Percentiles rank a stretch among this genome's conserved stretches.
phyloP scores from a whole-genome alignment of 2,329 filamentous ascomycete genomes.

The Tolypocladium sp. region DNA sequence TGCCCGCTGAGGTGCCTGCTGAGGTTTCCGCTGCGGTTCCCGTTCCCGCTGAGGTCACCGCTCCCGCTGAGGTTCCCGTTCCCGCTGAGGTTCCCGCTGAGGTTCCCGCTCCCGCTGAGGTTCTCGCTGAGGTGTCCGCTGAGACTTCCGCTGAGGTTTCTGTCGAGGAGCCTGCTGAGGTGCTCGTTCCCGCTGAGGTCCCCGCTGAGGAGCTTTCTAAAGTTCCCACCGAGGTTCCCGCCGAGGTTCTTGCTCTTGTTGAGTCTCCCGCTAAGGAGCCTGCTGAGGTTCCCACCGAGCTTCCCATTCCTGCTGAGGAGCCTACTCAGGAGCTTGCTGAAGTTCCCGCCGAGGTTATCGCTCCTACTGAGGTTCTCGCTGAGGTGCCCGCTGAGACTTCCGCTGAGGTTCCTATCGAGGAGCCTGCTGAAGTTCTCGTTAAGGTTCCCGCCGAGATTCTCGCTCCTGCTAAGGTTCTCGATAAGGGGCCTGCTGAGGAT shows the following conservation, averaged over 20 bases:
- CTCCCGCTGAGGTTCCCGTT: not conserved
- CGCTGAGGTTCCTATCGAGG: not conserved
- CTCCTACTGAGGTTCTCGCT: not conserved
- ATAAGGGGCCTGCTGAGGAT: constrained; percentile 2
- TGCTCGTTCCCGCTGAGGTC: not conserved
- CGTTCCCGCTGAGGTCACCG: no score
- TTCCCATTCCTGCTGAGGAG: no score
- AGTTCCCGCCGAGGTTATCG: not conserved
- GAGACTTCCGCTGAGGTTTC: not conserved
- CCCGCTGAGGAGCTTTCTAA: not conserved
- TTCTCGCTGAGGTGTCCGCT: not conserved
- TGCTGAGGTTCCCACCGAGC: not conserved
- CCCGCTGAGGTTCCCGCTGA: not conserved
- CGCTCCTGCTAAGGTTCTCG: constrained; percentile 2
- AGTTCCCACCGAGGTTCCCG: not conserved
- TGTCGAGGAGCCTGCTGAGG: not conserved
- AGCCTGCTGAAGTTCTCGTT: constrained; percentile 2
- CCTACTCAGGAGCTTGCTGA: no score
- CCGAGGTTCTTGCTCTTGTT: not conserved
- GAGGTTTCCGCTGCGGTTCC: not conserved
- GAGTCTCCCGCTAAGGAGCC: not conserved
- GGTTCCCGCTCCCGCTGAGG: not conserved
- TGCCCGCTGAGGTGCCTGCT: not conserved
- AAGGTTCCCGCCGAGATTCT: constrained; percentile 4
- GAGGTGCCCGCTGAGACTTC: not conserved